Conservation (phyloP, 1,284 basidiomycete genomes). For the Leccinum subrobustum region DNA sequence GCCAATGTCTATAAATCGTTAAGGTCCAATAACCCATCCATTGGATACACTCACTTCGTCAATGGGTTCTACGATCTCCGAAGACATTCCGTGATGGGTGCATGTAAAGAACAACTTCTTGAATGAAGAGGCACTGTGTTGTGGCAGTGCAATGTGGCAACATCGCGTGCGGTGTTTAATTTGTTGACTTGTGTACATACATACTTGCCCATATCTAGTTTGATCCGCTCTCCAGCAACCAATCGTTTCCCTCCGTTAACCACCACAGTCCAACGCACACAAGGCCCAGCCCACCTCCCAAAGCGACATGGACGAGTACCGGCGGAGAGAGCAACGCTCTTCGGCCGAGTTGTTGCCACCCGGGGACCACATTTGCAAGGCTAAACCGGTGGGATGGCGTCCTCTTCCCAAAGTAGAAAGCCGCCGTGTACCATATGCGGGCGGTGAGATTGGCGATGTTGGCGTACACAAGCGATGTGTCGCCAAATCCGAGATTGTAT, state of each 20-base stretch:
- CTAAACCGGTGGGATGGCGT: conserved; percentile 19
- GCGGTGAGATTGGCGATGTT: conserved; percentile 66
- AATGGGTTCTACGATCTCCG: conserved; percentile 30
- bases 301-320: conserved; percentile 40
- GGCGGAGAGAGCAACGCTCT: conserved; percentile 31
- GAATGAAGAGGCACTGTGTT: background rate
- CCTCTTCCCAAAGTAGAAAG: conserved; percentile 41
- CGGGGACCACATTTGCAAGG: conserved; percentile 35
- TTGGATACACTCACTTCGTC: conserved; percentile 30
- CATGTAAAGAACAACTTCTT: background rate
- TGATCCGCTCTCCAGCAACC: conserved; percentile 18
- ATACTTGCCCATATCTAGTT: conserved; percentile 7
- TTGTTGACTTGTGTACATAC: background rate
- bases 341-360: conserved; percentile 27
- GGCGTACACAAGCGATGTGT: conserved; percentile 73
- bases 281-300: conserved; percentile 42
- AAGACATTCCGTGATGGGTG: conserved; percentile 23
- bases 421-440: conserved; percentile 53
- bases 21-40: background rate
- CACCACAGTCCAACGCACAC: conserved; percentile 48
- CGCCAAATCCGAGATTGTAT: conserved; percentile 53
- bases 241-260: conserved; percentile 32
- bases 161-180: background rate
- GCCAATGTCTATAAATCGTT: conserved; percentile 13
- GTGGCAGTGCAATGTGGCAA: conserved; percentile 24